Evolutionary conservation across 352 stramenopile genomes (phyloP).

Genomic region (Pythium folliculosum): DNA sequence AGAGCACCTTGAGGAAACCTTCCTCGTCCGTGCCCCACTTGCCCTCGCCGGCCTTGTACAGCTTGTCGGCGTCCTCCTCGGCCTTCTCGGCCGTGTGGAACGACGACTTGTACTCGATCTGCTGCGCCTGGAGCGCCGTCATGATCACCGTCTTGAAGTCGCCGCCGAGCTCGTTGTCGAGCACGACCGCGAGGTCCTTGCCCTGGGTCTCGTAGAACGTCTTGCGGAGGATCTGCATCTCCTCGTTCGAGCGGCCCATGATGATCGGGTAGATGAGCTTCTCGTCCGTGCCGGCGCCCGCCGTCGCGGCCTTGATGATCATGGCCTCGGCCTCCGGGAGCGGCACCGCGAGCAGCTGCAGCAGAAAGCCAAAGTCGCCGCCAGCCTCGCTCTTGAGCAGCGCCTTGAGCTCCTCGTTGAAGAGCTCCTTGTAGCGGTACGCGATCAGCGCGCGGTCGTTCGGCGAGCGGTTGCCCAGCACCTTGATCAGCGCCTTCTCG

Average conservation of each 20-base stretch:
- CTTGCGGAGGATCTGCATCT: conserved; percentile 68
- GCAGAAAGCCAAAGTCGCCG: conserved; percentile 69
- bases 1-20: conserved; percentile 59
- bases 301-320: conserved; percentile 53
- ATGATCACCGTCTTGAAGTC: conserved; percentile 72
- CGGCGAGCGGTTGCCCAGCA: conserved; percentile 23
- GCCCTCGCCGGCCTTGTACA: conserved; percentile 76
- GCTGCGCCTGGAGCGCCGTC: conserved; percentile 28
- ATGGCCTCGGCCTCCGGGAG: conserved; percentile 65
- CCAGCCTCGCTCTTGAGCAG: conserved; percentile 61
- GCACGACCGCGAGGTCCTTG: conserved; percentile 64
- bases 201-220: conserved; percentile 77
- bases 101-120: conserved; percentile 39
- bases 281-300: conserved; percentile 53
- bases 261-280: conserved; percentile 72
- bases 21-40: conserved; percentile 76
- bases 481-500: conserved; percentile 55
- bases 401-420: conserved; percentile 55
- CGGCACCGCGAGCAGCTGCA: conserved; percentile 59
- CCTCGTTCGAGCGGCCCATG: conserved; percentile 63
- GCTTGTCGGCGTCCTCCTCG: conserved; percentile 52
- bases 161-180: conserved; percentile 60
- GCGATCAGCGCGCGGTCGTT: conserved; percentile 58
- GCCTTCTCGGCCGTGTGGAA: conserved; percentile 62
- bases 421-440: conserved; percentile 69